These are phyloP conservation scores for Anthoceros angustus DNA, from an alignment of 225 moss, liverwort and hornwort species.

Conservation along the genomic window DNA sequence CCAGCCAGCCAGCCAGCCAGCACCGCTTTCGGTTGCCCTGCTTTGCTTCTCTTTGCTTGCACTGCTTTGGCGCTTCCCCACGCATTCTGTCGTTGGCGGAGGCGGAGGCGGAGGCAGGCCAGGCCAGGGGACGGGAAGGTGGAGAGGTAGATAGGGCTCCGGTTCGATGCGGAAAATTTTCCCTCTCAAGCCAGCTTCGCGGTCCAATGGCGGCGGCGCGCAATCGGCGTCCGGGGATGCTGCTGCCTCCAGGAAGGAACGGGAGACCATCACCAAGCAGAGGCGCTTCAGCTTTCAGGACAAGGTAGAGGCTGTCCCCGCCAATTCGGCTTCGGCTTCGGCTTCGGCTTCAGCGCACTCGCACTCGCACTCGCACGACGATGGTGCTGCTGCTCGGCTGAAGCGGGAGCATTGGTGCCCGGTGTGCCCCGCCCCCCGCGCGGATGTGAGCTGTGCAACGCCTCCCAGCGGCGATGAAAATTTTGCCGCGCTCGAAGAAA, in stretches of 20 bases:
- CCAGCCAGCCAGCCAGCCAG: neutral
- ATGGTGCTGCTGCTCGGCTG: neutral
- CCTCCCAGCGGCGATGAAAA: constrained; percentile 2
- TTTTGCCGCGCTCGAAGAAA: constrained; percentile 4
- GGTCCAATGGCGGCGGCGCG: neutral
- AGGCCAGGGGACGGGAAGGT: too few species aligned
- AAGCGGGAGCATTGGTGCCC: constrained; percentile 3
- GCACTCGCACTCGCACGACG: too few species aligned
- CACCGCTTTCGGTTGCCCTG: too few species aligned
- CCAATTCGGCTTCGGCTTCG: too few species aligned
- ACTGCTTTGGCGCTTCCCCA: too few species aligned
- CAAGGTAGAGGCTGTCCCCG: neutral
- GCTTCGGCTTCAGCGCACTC: too few species aligned
- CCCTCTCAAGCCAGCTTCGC: constrained; percentile 3
- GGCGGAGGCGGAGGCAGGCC: too few species aligned
- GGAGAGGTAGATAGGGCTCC: neutral
- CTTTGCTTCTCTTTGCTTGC: too few species aligned
- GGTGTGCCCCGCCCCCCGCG: neutral
- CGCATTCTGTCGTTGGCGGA: too few species aligned
- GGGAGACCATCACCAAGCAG: neutral
- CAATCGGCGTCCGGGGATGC: neutral
- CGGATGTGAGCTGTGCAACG: neutral
- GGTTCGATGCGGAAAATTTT: neutral
- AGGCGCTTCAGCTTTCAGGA: constrained; percentile 4
- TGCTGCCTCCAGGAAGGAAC: neutral